phyloP scores from a whole-genome alignment of 1,284 basidiomycete species.

The Rhodotorula mucilaginosa region DNA sequence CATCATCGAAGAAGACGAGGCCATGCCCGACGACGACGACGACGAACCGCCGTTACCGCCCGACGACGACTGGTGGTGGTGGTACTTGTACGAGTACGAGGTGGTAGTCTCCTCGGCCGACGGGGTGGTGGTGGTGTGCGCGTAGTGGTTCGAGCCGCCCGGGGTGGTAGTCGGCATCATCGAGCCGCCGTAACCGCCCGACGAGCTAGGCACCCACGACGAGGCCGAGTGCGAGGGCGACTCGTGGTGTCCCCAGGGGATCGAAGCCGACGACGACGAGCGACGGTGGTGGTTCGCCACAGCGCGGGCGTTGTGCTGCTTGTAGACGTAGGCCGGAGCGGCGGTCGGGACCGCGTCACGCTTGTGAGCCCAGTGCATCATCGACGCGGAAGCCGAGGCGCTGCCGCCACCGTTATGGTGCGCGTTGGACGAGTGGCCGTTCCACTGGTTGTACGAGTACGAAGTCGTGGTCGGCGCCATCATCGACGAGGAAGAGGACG shows the following conservation, averaged over 20 bases:
- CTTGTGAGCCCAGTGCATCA: neutral
- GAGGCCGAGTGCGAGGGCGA: no score
- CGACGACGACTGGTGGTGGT: slow-evolving; percentile 12
- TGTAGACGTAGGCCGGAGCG: neutral
- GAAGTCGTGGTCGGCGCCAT: neutral
- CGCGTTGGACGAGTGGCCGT: slow-evolving; percentile 1
- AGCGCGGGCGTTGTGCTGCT: neutral
- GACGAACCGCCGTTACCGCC: neutral
- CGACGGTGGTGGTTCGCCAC: neutral
- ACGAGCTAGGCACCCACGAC: no score
- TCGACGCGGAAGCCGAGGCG: neutral
- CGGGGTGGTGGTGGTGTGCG: slow-evolving; percentile 2
- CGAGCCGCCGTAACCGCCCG: neutral
- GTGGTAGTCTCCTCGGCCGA: slow-evolving; percentile 15
- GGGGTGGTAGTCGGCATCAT: neutral
- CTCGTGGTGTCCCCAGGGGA: no score
- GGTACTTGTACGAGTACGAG: slow-evolving; percentile 32
- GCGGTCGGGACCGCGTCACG: neutral
- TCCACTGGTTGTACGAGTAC: neutral
- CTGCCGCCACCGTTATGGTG: slow-evolving; percentile 1
- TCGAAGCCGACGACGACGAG: neutral
- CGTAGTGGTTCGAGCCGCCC: neutral
- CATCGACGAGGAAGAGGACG: neutral
- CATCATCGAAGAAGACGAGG: neutral
- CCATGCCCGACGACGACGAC: neutral